Percentiles rank a stretch among this genome's conserved stretches.
These are phyloP conservation scores for Tuber aestivum DNA, from an alignment of 495 filamentous ascomycete species.

Conservation along the genomic window DNA sequence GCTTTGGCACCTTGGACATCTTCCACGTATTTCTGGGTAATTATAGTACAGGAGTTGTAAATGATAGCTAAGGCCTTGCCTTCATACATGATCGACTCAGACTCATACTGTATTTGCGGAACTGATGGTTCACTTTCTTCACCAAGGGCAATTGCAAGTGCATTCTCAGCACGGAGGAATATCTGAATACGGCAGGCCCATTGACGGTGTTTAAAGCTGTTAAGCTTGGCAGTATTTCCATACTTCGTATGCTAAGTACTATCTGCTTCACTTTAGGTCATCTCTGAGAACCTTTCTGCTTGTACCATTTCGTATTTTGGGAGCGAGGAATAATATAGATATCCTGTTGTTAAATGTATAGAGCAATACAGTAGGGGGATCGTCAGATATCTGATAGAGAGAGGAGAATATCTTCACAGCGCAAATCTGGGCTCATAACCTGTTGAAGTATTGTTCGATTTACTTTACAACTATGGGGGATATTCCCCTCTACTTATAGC, in stretches of 20 bases:
- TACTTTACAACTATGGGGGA: too few relatives aligned
- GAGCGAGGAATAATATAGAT: fast-evolving
- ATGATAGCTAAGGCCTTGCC: background rate
- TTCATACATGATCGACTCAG: fast-evolving
- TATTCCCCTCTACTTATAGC: background rate
- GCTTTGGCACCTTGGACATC: background rate
- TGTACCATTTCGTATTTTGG: background rate
- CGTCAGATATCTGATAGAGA: too few relatives aligned
- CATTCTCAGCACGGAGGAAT: background rate
- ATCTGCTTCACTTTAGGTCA: background rate
- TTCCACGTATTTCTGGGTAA: background rate
- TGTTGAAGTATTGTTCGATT: too few relatives aligned
- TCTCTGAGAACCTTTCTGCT: background rate
- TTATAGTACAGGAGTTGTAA: background rate
- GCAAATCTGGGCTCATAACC: too few relatives aligned
- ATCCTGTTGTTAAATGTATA: background rate
- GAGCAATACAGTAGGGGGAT: background rate
- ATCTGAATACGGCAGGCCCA: background rate
- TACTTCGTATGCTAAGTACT: background rate
- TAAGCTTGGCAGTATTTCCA: background rate
- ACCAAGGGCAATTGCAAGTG: background rate
- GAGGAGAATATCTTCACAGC: too few relatives aligned
- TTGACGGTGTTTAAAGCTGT: background rate
- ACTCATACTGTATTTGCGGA: fast-evolving
- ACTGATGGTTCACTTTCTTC: background rate